Conservation (phyloP, 2,329 filamentous ascomycete genomes). For the Fusarium haematococcum region DNA sequence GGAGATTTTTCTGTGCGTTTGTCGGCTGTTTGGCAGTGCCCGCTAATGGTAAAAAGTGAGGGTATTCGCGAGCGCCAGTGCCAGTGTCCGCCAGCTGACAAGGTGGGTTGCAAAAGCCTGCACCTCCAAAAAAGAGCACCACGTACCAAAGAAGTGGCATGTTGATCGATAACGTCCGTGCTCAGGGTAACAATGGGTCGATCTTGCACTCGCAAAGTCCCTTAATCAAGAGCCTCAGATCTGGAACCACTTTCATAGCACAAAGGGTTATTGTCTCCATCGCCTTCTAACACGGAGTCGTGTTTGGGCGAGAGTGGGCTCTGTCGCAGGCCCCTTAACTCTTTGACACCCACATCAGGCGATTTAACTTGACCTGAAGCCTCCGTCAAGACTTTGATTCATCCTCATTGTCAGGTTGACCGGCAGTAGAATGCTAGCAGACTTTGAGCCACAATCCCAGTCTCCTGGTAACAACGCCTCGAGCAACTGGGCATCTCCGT, state of each 20-base stretch:
- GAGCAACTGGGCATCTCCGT: conserved; percentile 1
- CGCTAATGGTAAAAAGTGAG: conserved; percentile 14
- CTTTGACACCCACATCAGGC: background rate
- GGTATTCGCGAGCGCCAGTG: conserved; percentile 21
- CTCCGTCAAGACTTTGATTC: background rate
- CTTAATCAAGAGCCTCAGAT: background rate
- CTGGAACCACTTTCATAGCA: background rate
- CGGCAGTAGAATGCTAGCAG: background rate
- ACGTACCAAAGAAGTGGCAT: background rate
- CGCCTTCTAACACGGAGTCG: background rate
- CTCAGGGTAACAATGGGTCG: background rate
- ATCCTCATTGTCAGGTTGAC: conserved; percentile 7
- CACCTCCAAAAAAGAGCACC: background rate
- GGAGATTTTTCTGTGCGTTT: background rate
- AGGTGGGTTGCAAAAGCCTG: background rate
- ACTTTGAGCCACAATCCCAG: conserved; percentile 31
- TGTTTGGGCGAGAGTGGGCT: background rate
- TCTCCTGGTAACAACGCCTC: conserved; percentile 3
- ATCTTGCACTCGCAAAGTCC: background rate
- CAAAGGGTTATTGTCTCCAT: background rate
- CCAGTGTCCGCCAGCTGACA: background rate
- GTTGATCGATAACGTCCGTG: background rate
- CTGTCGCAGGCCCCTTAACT: background rate
- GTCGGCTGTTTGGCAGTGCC: conserved; percentile 19
- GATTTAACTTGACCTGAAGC: background rate